Base-by-base conservation (phyloP, 148 eudicot species). In the Polygonum maritimum region DNA sequence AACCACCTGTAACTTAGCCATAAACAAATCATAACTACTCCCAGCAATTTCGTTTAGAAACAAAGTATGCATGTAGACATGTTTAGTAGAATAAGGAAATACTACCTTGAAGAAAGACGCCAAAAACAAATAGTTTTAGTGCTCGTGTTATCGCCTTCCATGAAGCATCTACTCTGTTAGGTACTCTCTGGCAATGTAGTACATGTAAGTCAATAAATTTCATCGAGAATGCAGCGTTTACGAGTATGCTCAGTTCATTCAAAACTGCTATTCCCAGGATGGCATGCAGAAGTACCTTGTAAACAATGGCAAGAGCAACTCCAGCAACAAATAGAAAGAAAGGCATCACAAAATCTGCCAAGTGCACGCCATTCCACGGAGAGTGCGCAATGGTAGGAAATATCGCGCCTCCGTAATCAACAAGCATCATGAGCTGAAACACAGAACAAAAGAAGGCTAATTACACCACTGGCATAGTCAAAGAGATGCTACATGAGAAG, bases 301-400 rank as follows among this genome's bases (percentile, higher is more conserved):
- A 86, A 48, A 78, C 89, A 84, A 90, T 85, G 49, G 96, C 93
- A 19, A 89, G 86, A 73, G 98, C 87, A 79, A 91, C 77, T 47
- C 98, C 98, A 75, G 90, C 93, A 73, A 88, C 83, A 73, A 93
- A 93, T 31, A 93, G 93, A 78, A 93, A 93, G 81, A 90, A 90
- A 35, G 98, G 96, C 96, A 90, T 90, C 48, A 92, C 98, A 76
- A 90, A 83, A 80, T 92, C 96, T 11, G 98, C 98, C 82, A 93
- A 83, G 78, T 88, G 92, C 65, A 90, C 62, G 48, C 98, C 98
- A 82, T 88, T 81, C 98, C 98, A 93, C 7, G 96, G 96, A 69
- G 87, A 85, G 83, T 93, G 98, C 63, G 87, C 87, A 78, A 93
- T 87, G 41, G 69, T 7, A 15, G 98, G 93, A 45, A 89, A 86